Evolutionary conservation across 202 grass and related monocot genomes (phyloP).

Genomic region (Panicum hallii): DNA sequence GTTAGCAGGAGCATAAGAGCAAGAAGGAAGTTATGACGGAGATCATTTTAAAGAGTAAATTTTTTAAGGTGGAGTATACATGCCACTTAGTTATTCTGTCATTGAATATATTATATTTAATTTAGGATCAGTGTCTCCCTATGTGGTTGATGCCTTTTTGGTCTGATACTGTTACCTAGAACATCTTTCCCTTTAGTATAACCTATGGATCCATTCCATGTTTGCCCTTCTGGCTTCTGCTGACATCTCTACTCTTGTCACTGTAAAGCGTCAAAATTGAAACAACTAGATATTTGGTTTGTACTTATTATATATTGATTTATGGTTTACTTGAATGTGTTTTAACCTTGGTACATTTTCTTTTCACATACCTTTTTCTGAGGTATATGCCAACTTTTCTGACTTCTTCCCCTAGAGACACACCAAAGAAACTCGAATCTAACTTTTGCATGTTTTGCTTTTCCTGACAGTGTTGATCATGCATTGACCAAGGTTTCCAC

Average conservation of each 20-base stretch:
- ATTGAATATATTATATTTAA: background rate
- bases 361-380: constrained; percentile 32
- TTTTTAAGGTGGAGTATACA: constrained; percentile 73
- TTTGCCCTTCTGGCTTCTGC: background rate
- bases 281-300: background rate
- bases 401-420: background rate
- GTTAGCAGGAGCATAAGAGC: constrained; percentile 73
- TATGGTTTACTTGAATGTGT: background rate
- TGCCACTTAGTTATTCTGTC: background rate
- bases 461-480: background rate
- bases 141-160: background rate
- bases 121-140: background rate
- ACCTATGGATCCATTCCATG: background rate
- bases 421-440: background rate
- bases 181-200: constrained; percentile 16
- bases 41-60: constrained; percentile 98
- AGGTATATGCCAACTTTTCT: constrained; percentile 2
- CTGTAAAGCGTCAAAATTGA: constrained; percentile 2
- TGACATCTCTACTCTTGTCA: constrained; percentile 1
- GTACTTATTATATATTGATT: constrained; percentile 4
- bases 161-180: constrained; percentile 1
- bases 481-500: background rate
- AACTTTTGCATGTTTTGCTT: constrained; percentile 5
- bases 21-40: constrained; percentile 99
- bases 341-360: constrained; percentile 5